Conservation (phyloP, 805 yeast genomes). For the Starmerella ratchasimensis region DNA sequence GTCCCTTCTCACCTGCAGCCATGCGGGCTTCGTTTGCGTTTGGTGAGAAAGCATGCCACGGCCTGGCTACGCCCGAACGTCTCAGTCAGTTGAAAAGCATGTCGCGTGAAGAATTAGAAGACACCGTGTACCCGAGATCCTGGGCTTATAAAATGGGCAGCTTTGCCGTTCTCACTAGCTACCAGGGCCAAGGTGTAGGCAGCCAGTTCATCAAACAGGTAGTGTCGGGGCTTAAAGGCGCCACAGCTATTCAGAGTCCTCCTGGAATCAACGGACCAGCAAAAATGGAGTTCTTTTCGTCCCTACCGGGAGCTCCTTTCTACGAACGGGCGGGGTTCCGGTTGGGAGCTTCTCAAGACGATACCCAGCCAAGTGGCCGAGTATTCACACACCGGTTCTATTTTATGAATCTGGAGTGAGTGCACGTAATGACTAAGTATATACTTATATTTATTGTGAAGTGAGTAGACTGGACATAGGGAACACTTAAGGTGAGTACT, state of each 20-base stretch:
- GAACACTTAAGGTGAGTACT: no score
- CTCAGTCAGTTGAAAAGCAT: slow-evolving; percentile 2
- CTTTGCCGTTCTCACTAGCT: slow-evolving; percentile 2
- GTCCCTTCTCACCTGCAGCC: slow-evolving; percentile 4
- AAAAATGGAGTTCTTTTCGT: slow-evolving; percentile 14
- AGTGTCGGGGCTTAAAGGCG: slow-evolving; percentile 1
- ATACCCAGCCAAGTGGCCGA: slow-evolving; percentile 7
- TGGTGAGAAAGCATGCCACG: slow-evolving; percentile 5
- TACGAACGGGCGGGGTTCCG: slow-evolving; percentile 13
- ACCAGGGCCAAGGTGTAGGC: slow-evolving; percentile 15
- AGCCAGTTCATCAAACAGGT: slow-evolving; percentile 4
- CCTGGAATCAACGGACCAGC: slow-evolving; percentile 12
- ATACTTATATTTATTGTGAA: no score
- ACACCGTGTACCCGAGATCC: slow-evolving; percentile 5
- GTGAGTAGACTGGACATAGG: no score
- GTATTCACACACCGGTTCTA: slow-evolving; percentile 8
- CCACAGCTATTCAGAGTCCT: slow-evolving; percentile 4
- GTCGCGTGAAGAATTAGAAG: slow-evolving; percentile 5
- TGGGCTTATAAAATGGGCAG: slow-evolving; percentile 3
- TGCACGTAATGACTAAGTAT: no score
- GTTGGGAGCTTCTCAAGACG: slow-evolving; percentile 3
- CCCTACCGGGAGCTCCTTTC: slow-evolving; percentile 12
- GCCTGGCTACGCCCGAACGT: slow-evolving; percentile 1
- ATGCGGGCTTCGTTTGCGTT: slow-evolving; percentile 4
- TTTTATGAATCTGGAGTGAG: slow-evolving; percentile 10